Base-by-base conservation (phyloP, 2,329 filamentous ascomycete species). In the Orbilia ellipsospora region DNA sequence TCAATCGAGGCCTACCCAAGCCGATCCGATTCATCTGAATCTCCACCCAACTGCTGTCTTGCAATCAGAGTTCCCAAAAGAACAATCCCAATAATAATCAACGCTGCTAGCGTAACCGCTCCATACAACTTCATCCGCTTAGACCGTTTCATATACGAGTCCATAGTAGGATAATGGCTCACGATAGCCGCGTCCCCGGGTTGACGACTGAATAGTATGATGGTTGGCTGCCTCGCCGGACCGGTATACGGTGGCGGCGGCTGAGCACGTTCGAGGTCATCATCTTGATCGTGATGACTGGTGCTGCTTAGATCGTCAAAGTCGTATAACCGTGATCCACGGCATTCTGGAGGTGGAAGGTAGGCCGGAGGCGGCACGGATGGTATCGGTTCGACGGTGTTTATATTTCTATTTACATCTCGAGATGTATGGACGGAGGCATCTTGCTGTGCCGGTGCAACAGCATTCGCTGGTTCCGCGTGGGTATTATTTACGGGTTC, bases 311-410 rank as follows among this genome's bases (percentile, higher is more conserved):
- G 31, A 16, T 75, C 72, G 2, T 63, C 72, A 40, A 54, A 60
- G 20, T 69, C 72, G 64, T 75, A 75, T 40, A 75, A 28, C 18
- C 72, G 64, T 55, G 72, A 75, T 20, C 51, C 56, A 23, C 72
- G 72, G 36, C 72, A 75, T 36, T 75, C 72, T 26, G 50, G 70
- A 5, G 72, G 60, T 20, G 64, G 72, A 4, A 69, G 56, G 60
- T 75, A 75, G 23, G 72, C 72, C 28, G 72, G 72, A 64, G 72
- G 72, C 48, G 64, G 72, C 15, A 64, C 59, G 10, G 72, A 64
- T 26, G 70, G 70, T 45, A 60, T 52, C 7, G 63, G n/a, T 36
- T 68, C 70, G 51, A 75, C 51, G n/a, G 28, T 23, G 31, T 75
- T 60, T 50, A 44, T 31, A 13, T 68, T 36, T 13, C 57, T 40